Evolutionary conservation across 2,329 filamentous ascomycete genomes (phyloP).

Genomic region (Aureobasidium sp.): DNA sequence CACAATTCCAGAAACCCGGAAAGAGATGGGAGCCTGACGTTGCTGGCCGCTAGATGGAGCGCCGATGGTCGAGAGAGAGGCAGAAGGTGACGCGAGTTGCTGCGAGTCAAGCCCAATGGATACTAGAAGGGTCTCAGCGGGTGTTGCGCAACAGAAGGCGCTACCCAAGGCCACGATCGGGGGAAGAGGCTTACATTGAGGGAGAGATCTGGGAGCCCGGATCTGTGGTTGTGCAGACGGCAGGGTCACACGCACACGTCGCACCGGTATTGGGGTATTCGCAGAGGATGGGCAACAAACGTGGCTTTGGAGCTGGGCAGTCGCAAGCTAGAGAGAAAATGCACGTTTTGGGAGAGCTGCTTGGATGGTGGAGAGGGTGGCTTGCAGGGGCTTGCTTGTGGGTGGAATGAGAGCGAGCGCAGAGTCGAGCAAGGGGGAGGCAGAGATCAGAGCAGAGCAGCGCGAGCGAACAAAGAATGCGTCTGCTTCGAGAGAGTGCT

Average conservation of each 20-base stretch:
- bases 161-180: constrained; percentile 27
- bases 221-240: constrained; percentile 43
- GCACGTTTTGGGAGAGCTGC: constrained; percentile 16
- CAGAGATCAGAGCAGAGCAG: not conserved
- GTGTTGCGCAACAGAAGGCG: constrained; percentile 32
- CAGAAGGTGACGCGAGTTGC: constrained; percentile 33
- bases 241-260: constrained; percentile 23
- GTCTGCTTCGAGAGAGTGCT: not conserved
- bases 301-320: constrained; percentile 8
- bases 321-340: constrained; percentile 11
- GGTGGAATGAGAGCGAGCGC: constrained; percentile 11
- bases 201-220: constrained; percentile 35
- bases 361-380: constrained; percentile 14
- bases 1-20: constrained; percentile 14
- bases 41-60: constrained; percentile 20
- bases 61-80: constrained; percentile 5
- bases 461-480: constrained; percentile 10
- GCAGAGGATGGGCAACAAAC: constrained; percentile 10
- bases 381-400: constrained; percentile 16
- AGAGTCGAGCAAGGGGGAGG: constrained; percentile 12
- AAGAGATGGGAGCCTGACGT: constrained; percentile 21
- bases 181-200: constrained; percentile 19
- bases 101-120: constrained; percentile 39
- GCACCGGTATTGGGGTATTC: constrained; percentile 2
- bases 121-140: constrained; percentile 37